Conservation (phyloP, 768 basidiomycete species). For the Boletus insuetus region DNA sequence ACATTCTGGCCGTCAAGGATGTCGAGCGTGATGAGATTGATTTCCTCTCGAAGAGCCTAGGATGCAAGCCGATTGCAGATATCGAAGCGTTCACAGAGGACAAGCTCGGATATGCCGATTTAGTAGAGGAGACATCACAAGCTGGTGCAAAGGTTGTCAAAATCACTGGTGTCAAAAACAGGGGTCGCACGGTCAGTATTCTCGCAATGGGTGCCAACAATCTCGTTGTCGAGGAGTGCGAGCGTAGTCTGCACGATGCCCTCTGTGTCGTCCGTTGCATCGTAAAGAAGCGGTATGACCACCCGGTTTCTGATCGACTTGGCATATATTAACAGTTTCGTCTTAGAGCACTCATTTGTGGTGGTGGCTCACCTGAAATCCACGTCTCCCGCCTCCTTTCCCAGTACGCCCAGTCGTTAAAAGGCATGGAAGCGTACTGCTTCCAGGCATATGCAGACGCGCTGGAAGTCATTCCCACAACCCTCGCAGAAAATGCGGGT, state of each 20-base stretch:
- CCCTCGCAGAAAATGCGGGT: constrained; percentile 97
- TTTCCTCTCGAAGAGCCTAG: constrained; percentile 91
- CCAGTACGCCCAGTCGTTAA: constrained; percentile 88
- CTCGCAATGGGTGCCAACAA: constrained; percentile 92
- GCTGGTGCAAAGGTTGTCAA: constrained; percentile 89
- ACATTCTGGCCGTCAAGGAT: constrained; percentile 95
- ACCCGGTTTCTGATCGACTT: not conserved
- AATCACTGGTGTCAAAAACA: constrained; percentile 92
- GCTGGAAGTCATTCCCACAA: constrained; percentile 95
- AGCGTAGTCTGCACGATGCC: constrained; percentile 96
- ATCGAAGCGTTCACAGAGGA: constrained; percentile 98
- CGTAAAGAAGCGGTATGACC: constrained; percentile 89
- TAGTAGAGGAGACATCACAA: constrained; percentile 85
- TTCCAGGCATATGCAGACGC: constrained; percentile 99
- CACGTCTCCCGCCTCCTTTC: constrained; percentile 90
- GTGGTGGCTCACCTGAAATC: constrained; percentile 97
- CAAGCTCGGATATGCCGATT: constrained; percentile 94
- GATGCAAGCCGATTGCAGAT: constrained; percentile 94
- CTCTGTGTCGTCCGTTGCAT: constrained; percentile 98
- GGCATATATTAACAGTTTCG: not conserved
- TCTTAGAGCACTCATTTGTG: constrained; percentile 83
- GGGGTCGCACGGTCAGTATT: constrained; percentile 91
- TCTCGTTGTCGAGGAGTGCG: constrained; percentile 94
- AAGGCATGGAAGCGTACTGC: constrained; percentile 98
- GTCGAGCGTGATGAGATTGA: constrained; percentile 98